A percentile compares a stretch with the other conserved stretches of the same genome.
Conservation (phyloP, 306 rosid species). For the Cicer chorassanicum region DNA sequence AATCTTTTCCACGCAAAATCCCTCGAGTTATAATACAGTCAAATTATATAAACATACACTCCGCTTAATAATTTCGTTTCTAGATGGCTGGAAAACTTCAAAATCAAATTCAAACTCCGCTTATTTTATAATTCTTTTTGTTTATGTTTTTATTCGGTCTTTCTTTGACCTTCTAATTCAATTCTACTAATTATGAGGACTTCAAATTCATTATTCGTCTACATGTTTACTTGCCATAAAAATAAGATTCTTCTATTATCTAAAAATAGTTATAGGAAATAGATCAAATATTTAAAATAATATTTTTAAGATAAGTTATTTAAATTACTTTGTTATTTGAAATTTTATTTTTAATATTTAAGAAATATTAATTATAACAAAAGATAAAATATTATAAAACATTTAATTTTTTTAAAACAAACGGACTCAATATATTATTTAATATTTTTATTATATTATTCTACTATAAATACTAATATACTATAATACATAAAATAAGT, state of each 20-base stretch:
- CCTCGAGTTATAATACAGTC: not conserved
- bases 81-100: conserved; percentile 8
- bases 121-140: not conserved
- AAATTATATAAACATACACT: not conserved
- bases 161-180: not conserved
- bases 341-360: too few relatives aligned
- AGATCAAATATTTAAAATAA: too few relatives aligned
- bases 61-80: not conserved
- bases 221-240: not conserved
- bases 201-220: not conserved
- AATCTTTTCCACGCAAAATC: not conserved
- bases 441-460: too few relatives aligned
- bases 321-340: too few relatives aligned
- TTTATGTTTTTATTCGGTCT: conserved; percentile 4
- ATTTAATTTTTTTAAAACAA: too few relatives aligned
- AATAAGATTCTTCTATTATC: too few relatives aligned
- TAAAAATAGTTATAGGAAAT: too few relatives aligned
- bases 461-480: not conserved
- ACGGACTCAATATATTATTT: too few relatives aligned
- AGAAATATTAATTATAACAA: too few relatives aligned
- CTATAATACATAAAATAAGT: too few relatives aligned
- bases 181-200: not conserved
- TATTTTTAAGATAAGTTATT: too few relatives aligned
- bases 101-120: not conserved
- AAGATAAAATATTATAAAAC: too few relatives aligned